These are phyloP conservation scores for Rhodotorula sp. DNA, from an alignment of 1,284 basidiomycete genomes.

Conservation along the genomic window DNA sequence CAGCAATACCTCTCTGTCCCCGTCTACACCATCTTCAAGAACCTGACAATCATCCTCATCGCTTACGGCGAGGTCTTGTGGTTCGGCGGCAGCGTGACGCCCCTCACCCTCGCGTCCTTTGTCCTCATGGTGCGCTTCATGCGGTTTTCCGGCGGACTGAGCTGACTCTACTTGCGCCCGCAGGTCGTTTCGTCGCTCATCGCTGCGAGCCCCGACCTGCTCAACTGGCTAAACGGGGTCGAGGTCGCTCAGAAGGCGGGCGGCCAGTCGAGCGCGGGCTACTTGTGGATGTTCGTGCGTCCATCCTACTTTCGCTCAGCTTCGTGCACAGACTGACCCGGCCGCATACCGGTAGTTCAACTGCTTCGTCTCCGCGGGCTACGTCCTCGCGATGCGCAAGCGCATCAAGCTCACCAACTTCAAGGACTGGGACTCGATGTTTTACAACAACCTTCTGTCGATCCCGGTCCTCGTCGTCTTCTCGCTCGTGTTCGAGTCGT, in stretches of 20 bases:
- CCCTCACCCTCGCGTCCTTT: slow-evolving; percentile 85
- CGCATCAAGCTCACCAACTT: slow-evolving; percentile 97
- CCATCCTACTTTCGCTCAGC: slow-evolving; percentile 21
- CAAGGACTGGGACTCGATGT: slow-evolving; percentile 90
- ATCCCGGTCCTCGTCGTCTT: slow-evolving; percentile 81
- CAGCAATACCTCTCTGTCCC: slow-evolving; percentile 93
- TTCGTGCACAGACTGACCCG: not conserved
- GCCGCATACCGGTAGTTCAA: slow-evolving; percentile 61
- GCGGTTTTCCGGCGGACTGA: not conserved
- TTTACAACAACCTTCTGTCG: slow-evolving; percentile 96
- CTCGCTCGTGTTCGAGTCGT: slow-evolving; percentile 86
- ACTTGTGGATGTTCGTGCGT: slow-evolving; percentile 36
- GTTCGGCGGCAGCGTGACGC: slow-evolving; percentile 91
- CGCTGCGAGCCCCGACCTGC: slow-evolving; percentile 91
- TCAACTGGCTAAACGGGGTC: slow-evolving; percentile 53
- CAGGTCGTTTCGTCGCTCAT: slow-evolving; percentile 91
- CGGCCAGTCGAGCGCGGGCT: slow-evolving; percentile 50
- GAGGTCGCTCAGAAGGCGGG: slow-evolving; percentile 10
- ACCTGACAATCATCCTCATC: slow-evolving; percentile 96
- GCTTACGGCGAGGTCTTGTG: slow-evolving; percentile 97
- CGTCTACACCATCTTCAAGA: slow-evolving; percentile 93
- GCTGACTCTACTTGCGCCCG: not conserved
- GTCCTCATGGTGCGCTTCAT: slow-evolving; percentile 67
- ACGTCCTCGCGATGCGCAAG: slow-evolving; percentile 95
- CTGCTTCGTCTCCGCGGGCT: slow-evolving; percentile 86